Base-by-base conservation (phyloP, 306 rosid species). In the Dalbergia cochinchinensis region DNA sequence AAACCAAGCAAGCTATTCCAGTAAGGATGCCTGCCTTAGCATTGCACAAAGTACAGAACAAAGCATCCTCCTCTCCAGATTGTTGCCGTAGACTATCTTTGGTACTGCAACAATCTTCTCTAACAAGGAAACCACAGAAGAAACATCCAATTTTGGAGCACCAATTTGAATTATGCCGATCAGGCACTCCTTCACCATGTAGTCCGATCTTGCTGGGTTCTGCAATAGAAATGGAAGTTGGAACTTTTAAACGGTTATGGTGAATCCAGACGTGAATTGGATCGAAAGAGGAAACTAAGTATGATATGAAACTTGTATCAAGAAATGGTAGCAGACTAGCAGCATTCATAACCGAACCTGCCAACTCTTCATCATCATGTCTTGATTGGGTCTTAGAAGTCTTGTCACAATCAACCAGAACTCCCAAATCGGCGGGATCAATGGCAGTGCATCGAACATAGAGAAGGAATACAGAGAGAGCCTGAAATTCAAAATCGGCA, bases 41-140 rank as follows among this genome's bases (percentile, higher is more conserved):
- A 82, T 92, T 91, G 90, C 97, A 92, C 85, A 91, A 83, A 62
- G 97, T 89, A 89, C 97, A 91, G 88, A 91, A 92, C 59, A 92
- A 82, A 82, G 86, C 88, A 31, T 91, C 96, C 69, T 87, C 89
- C 68, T 86, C 96, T 82, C 91, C 92, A 76, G 90, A 84, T 76
- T 86, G 84, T 62, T 82, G 87, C 79, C 87, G 95, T 51, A 80
- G 80, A 86, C 33, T 37, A 76, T 90, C 89, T 80, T 85, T 96
- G 78, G 86, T 81, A 44, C 73, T 80, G 51, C 84, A 69, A 80
- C 94, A 92, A 81, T 92, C 94, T 89, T 91, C 94, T 78, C 59
- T 86, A 6, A 80, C 88, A 80, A 92, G 83, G 81, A 88, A 88
- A 66, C 91, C 78, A 77, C 96, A 92, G 18, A 89, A 84, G 81